Evolutionary conservation across 148 eudicot species (phyloP).

Genomic region (Pharnaceum exiguum): DNA sequence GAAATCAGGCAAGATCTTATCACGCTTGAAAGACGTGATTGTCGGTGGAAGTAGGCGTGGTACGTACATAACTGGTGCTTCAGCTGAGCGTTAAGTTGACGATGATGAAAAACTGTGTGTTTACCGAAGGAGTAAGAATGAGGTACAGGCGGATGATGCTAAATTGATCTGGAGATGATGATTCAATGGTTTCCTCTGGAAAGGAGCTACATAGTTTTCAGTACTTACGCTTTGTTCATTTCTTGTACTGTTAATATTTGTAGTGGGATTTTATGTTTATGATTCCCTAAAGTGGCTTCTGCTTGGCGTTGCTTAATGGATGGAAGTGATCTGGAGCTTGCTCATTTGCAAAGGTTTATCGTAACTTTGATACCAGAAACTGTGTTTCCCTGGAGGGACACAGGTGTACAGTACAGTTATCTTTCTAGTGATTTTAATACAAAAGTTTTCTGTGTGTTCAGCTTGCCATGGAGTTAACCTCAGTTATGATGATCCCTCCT

Average conservation of each 20-base stretch:
- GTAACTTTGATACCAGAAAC: neutral
- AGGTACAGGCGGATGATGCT: neutral
- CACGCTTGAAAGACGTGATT: slow-evolving; percentile 32
- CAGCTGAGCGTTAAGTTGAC: slow-evolving; percentile 29
- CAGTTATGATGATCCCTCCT: no score
- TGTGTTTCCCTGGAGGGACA: neutral
- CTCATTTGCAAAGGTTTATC: neutral
- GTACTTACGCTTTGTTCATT: slow-evolving; percentile 9
- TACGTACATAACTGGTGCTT: slow-evolving; percentile 23
- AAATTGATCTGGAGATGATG: neutral
- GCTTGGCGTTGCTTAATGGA: slow-evolving; percentile 3
- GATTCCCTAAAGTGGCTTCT: slow-evolving; percentile 15
- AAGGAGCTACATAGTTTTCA: slow-evolving; percentile 9
- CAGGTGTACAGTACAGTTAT: slow-evolving; percentile 4
- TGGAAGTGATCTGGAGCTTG: slow-evolving; percentile 12
- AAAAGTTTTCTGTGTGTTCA: neutral
- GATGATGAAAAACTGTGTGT: slow-evolving; percentile 9
- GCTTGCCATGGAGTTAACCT: no score
- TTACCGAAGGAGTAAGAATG: neutral
- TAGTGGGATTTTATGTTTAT: slow-evolving; percentile 9
- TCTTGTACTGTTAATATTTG: slow-evolving; percentile 14
- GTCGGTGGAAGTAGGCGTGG: slow-evolving; percentile 31
- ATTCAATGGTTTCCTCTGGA: slow-evolving; percentile 11
- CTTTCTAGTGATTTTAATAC: neutral
- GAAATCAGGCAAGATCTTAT: slow-evolving; percentile 28